phyloP scores from a whole-genome alignment of 2,329 filamentous ascomycete genomes.

The Tolypocladium inflatum region DNA sequence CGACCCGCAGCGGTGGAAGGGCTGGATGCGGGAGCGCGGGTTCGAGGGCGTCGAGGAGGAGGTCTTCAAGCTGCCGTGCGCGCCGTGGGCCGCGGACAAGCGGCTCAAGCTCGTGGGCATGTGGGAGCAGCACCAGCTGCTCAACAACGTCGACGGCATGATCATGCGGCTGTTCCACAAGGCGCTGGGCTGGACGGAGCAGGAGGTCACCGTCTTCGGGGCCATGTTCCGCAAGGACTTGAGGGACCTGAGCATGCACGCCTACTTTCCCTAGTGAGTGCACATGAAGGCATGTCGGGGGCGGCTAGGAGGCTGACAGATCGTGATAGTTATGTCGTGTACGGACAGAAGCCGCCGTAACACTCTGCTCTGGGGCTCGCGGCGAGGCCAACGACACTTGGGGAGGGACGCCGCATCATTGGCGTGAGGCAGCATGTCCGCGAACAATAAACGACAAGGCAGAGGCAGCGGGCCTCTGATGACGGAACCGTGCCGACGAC shows the following conservation, averaged over 20 bases:
- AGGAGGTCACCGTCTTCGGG: slow-evolving; percentile 17
- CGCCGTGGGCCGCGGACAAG: slow-evolving; percentile 37
- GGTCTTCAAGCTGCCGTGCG: slow-evolving; percentile 35
- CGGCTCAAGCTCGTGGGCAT: slow-evolving; percentile 38
- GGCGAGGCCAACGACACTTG: neutral
- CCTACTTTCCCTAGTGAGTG: slow-evolving; percentile 22
- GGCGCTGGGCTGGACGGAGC: slow-evolving; percentile 17
- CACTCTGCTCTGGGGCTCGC: neutral
- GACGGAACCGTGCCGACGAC: too few species aligned
- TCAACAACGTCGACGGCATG: slow-evolving; percentile 16
- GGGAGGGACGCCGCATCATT: too few species aligned
- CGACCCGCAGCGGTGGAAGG: slow-evolving; percentile 14
- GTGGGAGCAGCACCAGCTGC: slow-evolving; percentile 12
- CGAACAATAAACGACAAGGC: too few species aligned
- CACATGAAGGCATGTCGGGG: neutral
- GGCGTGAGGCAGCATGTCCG: too few species aligned
- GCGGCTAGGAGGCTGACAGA: neutral
- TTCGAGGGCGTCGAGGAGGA: slow-evolving; percentile 38
- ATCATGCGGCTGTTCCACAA: slow-evolving; percentile 22
- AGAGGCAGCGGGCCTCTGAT: too few species aligned
- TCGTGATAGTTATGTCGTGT: neutral
- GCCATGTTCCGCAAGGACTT: slow-evolving; percentile 18
- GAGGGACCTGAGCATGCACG: slow-evolving; percentile 17
- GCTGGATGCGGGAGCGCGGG: slow-evolving; percentile 36
- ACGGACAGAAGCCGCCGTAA: neutral